Evolutionary conservation across 176 grass and related monocot species (phyloP).

Genomic region (Alloteropsis semialata): DNA sequence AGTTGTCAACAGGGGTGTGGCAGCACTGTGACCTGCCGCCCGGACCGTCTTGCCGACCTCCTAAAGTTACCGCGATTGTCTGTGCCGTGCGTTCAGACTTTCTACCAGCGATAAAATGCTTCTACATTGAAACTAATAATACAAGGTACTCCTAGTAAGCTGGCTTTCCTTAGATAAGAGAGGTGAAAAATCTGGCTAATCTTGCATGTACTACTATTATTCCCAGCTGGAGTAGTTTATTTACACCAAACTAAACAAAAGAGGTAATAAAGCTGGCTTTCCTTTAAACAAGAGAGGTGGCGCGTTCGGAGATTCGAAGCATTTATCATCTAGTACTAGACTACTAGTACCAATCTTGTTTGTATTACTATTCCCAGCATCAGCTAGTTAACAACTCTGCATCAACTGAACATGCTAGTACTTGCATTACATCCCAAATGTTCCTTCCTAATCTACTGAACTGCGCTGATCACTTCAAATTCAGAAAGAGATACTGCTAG

Average conservation of each 20-base stretch:
- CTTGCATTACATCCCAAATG: neutral
- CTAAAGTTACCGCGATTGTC: neutral
- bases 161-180: neutral
- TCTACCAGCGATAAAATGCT: neutral
- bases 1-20: neutral
- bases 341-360: too few species aligned
- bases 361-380: neutral
- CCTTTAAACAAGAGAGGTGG: neutral
- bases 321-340: too few species aligned
- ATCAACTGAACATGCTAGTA: neutral
- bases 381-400: neutral
- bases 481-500: too few species aligned
- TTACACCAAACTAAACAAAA: too few species aligned
- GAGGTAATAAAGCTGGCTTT: neutral
- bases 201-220: too few species aligned
- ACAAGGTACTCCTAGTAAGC: neutral
- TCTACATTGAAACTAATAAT: neutral
- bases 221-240: too few species aligned
- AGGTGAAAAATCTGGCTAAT: neutral
- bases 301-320: neutral
- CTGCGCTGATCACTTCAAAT: neutral
- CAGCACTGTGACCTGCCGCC: neutral
- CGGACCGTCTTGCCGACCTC: neutral
- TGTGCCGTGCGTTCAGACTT: neutral
- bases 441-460: neutral